These are phyloP conservation scores for Pilaira anomala DNA, from an alignment of 192 early-diverging fungal genomes.

Conservation along the genomic window DNA sequence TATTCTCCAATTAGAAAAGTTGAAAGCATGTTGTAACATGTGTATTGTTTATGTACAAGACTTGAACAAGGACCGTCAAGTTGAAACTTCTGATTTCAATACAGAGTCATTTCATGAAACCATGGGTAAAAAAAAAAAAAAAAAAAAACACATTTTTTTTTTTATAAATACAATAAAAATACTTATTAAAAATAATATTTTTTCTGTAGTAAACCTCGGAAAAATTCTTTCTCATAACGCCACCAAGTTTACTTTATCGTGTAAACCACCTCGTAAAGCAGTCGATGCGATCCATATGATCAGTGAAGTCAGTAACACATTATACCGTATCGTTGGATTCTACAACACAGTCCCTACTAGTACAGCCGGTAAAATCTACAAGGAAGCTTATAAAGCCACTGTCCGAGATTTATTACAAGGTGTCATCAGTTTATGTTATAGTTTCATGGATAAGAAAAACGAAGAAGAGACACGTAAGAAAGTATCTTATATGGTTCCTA, in stretches of 20 bases:
- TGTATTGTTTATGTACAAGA: slow-evolving; percentile 15
- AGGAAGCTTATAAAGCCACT: slow-evolving; percentile 3
- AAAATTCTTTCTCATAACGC: slow-evolving; percentile 31
- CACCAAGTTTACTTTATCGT: slow-evolving; percentile 34
- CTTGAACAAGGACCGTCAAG: slow-evolving; percentile 5
- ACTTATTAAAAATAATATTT: neutral
- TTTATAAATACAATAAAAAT: neutral
- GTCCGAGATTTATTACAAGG: slow-evolving; percentile 5
- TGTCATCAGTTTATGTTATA: slow-evolving; percentile 20
- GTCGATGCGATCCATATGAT: slow-evolving; percentile 22
- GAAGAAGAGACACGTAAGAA: slow-evolving; percentile 16
- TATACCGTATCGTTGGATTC: slow-evolving; percentile 31
- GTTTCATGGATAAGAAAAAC: slow-evolving; percentile 9
- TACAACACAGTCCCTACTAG: slow-evolving; percentile 23
- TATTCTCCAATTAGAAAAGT: slow-evolving; percentile 5
- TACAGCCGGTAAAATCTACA: neutral
- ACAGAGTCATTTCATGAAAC: slow-evolving; percentile 18
- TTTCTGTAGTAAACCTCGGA: slow-evolving; percentile 15
- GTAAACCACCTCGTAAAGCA: slow-evolving; percentile 34
- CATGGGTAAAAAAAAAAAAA: slow-evolving; percentile 20
- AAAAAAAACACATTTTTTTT: no score
- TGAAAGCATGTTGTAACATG: slow-evolving; percentile 15
- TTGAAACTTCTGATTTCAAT: slow-evolving; percentile 14
- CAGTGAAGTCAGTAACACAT: slow-evolving; percentile 21
- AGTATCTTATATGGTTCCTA: slow-evolving; percentile 26